Evolutionary conservation across 352 stramenopile genomes (phyloP), one percentile per base, ranked within the genome.

Genomic region (Phytophthora fragariaefolia): DNA sequence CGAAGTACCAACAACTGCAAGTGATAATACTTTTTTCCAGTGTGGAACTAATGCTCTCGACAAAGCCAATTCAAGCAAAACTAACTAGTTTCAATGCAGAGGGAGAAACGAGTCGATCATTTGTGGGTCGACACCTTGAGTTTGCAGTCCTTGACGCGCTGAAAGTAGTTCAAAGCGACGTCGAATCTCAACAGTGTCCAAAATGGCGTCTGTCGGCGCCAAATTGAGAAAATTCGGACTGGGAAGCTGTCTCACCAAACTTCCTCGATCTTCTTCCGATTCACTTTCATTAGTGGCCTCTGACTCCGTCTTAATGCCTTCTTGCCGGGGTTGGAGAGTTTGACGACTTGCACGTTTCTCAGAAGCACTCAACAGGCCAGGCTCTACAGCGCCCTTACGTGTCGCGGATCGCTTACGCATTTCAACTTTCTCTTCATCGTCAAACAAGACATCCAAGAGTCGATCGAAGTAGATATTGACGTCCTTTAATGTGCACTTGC

Each of bases 391-490:
- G n/a, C n/a, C n/a, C 22, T 61, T 5, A 23, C 32, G 23, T 30
- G 50, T 6, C 10, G 18, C 20, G 24, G 58, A 47, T 36, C 36
- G 40, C 4, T 65, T 30, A 20, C 49, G 55, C 56, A 71, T 71
- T 6, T 42, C 24, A n/a, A 15, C 27, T 24, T 49, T 51, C 26
- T 71, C 57, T 3, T 61, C 43, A 22, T 71, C 56, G 23, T 46
- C 24, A 43, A 71, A 67, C 30, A 71, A 28, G 6, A 49, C 10
- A 23, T 12, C 2, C 15, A 66, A 42, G 13, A 71, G 57, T 2
- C 63, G 63, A 23, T 71, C 63, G 24, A 54, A 71, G 32, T 67
- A 67, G 17, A 5, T 36, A 24, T 67, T 71, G 15, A 55, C 42
- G 20, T 67, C 63, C 17, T 28, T 48, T 15, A 18, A 52, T 2